phyloP scores from a whole-genome alignment of 148 eudicot genomes.

The Camellia japonica region DNA sequence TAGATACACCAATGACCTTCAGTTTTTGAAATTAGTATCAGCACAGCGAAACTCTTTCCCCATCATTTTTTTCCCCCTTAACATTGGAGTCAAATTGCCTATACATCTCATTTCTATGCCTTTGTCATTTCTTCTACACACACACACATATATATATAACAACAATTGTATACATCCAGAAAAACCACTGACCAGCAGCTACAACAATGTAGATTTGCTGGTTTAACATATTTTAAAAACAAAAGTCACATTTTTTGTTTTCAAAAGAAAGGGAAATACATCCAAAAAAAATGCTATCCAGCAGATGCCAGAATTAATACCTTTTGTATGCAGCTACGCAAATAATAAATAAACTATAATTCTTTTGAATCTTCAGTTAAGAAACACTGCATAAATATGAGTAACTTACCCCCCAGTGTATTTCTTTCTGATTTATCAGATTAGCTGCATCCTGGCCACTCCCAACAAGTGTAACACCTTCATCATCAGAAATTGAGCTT shows the following conservation, averaged over 20 bases:
- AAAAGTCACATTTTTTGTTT: background rate
- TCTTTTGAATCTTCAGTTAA: background rate
- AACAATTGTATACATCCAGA: background rate
- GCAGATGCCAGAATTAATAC: background rate
- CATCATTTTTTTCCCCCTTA: background rate
- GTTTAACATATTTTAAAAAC: background rate
- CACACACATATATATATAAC: too few relatives aligned
- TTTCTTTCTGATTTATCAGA: slow-evolving; percentile 89
- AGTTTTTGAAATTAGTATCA: background rate
- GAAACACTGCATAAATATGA: background rate
- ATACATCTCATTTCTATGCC: background rate
- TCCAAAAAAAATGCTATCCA: background rate
- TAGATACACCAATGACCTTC: background rate
- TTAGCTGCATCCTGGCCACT: slow-evolving; percentile 91
- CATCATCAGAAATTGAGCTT: slow-evolving; percentile 78
- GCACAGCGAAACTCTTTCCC: slow-evolving; percentile 1
- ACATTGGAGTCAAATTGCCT: background rate
- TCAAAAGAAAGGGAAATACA: slow-evolving; percentile 5
- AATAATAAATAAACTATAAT: background rate
- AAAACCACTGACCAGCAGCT: background rate
- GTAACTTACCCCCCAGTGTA: slow-evolving; percentile 93
- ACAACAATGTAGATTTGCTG: background rate
- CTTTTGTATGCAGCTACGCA: background rate
- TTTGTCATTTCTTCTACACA: background rate
- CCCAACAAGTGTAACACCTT: slow-evolving; percentile 78